Evolutionary conservation across 352 stramenopile species (phyloP).

Genomic region (Phytopythium boreale): DNA sequence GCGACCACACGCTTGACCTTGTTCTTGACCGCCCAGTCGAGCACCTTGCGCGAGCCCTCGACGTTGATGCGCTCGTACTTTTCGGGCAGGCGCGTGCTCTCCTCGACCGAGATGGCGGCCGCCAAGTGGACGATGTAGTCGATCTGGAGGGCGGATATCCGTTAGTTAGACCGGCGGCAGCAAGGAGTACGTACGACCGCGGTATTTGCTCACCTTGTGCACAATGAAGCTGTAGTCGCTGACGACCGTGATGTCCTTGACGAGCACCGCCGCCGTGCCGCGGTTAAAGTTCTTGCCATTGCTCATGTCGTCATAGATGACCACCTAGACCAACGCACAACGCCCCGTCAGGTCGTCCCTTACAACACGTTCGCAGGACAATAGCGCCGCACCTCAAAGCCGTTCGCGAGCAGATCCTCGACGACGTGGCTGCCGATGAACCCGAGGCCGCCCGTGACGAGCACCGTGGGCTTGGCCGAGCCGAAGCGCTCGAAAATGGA

Average conservation of each 20-base stretch:
- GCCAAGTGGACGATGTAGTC: slow-evolving; percentile 84
- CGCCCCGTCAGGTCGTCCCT: background rate
- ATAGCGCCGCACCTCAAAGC: slow-evolving; percentile 32
- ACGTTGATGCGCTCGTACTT: slow-evolving; percentile 88
- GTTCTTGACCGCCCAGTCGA: slow-evolving; percentile 75
- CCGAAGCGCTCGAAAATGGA: slow-evolving; percentile 16
- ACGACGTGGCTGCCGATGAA: slow-evolving; percentile 72
- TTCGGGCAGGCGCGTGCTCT: slow-evolving; percentile 76
- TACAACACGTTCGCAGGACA: background rate
- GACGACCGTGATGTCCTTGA: slow-evolving; percentile 63
- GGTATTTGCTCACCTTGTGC: slow-evolving; percentile 36
- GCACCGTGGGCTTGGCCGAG: slow-evolving; percentile 33
- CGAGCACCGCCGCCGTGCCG: slow-evolving; percentile 35
- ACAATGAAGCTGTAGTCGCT: slow-evolving; percentile 74
- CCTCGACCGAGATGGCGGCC: slow-evolving; percentile 81
- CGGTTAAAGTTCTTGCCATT: slow-evolving; percentile 68
- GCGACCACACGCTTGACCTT: slow-evolving; percentile 76
- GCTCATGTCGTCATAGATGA: slow-evolving; percentile 71
- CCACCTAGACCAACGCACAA: slow-evolving; percentile 22
- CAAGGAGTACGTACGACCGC: background rate
- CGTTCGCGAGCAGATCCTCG: slow-evolving; percentile 45
- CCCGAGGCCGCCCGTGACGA: slow-evolving; percentile 60
- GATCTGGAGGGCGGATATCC: slow-evolving; percentile 9
- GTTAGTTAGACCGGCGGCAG: background rate
- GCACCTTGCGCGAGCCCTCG: slow-evolving; percentile 76